Evolutionary conservation across 2,329 filamentous ascomycete genomes (phyloP).

Genomic region (Coniochaeta sp.): DNA sequence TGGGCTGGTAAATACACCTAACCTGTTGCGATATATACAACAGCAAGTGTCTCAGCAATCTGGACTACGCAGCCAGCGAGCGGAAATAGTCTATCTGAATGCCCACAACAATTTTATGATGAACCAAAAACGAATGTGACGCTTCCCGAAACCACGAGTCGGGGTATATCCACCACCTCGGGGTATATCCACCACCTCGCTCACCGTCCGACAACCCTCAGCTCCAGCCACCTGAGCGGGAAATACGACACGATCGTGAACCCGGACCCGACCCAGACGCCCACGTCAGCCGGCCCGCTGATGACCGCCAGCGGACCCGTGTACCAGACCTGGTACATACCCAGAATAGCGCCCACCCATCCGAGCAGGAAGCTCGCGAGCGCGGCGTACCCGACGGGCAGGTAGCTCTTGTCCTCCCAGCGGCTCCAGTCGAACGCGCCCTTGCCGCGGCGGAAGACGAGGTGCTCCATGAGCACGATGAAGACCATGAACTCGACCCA

Average conservation of each 20-base stretch:
- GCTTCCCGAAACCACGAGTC: background rate
- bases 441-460: constrained; percentile 46
- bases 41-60: too few species aligned
- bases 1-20: too few species aligned
- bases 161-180: background rate
- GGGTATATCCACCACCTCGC: background rate
- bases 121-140: background rate
- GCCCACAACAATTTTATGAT: background rate
- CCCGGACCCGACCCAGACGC: constrained; percentile 15
- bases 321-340: constrained; percentile 66
- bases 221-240: constrained; percentile 14
- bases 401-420: constrained; percentile 51
- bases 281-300: constrained; percentile 15
- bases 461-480: constrained; percentile 54
- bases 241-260: constrained; percentile 16
- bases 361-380: constrained; percentile 54
- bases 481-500: constrained; percentile 61
- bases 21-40: too few species aligned
- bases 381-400: constrained; percentile 57
- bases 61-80: too few species aligned
- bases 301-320: constrained; percentile 41
- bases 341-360: constrained; percentile 58
- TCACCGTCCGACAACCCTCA: constrained; percentile 11
- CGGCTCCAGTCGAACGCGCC: constrained; percentile 41
- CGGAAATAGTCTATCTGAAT: too few species aligned